A percentile compares a stretch with the other conserved stretches of the same genome.
These are phyloP conservation scores for Fusarium metavorans DNA, from an alignment of 2,329 filamentous ascomycete genomes.

Conservation along the genomic window DNA sequence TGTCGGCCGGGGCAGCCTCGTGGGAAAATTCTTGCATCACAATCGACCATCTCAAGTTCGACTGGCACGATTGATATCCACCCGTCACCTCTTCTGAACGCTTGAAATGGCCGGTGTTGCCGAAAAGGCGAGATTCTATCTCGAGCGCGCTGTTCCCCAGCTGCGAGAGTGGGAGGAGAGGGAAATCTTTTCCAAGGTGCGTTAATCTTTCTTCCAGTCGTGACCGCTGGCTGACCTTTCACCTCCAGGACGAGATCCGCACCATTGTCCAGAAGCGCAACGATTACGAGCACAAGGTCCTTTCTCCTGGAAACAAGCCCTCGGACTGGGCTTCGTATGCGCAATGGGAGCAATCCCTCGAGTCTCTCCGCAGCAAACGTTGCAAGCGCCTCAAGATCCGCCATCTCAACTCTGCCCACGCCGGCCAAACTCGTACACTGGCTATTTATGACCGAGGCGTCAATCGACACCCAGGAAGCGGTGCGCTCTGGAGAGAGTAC, in stretches of 20 bases:
- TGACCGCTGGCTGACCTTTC: slow-evolving; percentile 16
- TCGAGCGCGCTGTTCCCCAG: slow-evolving; percentile 92
- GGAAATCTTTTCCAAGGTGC: slow-evolving; percentile 85
- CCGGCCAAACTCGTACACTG: slow-evolving; percentile 85
- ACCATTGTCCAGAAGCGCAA: slow-evolving; percentile 91
- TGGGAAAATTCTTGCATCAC: slow-evolving; percentile 33
- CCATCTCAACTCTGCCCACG: slow-evolving; percentile 71
- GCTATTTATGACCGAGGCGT: slow-evolving; percentile 90
- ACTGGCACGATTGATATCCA: slow-evolving; percentile 7
- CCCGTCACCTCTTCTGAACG: neutral
- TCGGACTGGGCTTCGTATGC: slow-evolving; percentile 88
- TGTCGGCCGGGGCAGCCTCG: slow-evolving; percentile 30
- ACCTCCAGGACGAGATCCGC: slow-evolving; percentile 82
- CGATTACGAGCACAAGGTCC: slow-evolving; percentile 91
- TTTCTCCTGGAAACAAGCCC: slow-evolving; percentile 81
- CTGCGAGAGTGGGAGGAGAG: slow-evolving; percentile 93
- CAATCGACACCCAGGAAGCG: slow-evolving; percentile 83
- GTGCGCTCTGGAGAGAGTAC: slow-evolving; percentile 90
- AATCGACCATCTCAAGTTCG: neutral
- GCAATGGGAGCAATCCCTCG: slow-evolving; percentile 76
- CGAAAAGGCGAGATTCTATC: slow-evolving; percentile 94
- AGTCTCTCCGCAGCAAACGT: slow-evolving; percentile 83
- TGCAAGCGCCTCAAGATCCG: slow-evolving; percentile 84
- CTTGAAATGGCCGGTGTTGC: slow-evolving; percentile 80
- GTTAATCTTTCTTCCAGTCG: slow-evolving; percentile 20